Evolutionary conservation across 768 basidiomycete species (phyloP).

Genomic region (Wakefieldia striispora): DNA sequence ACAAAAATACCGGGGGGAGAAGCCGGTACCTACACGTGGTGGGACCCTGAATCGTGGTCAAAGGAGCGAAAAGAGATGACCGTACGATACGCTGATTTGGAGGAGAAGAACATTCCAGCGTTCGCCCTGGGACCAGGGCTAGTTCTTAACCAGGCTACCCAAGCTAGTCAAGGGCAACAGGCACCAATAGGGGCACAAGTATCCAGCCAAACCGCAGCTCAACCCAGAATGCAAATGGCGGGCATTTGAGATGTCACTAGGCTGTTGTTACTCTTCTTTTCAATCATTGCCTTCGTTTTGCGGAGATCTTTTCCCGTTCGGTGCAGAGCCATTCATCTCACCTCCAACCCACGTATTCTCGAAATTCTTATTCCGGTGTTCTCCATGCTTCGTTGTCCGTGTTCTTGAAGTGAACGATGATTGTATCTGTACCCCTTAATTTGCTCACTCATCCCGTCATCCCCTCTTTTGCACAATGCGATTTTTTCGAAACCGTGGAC

Average conservation of each 20-base stretch:
- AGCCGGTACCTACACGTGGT: constrained; percentile 86
- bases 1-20: constrained; percentile 80
- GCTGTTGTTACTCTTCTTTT: background rate
- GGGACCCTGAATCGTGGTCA: constrained; percentile 79
- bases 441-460: constrained; percentile 26
- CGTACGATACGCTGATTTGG: constrained; percentile 69
- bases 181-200: constrained; percentile 32
- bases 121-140: constrained; percentile 54
- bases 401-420: constrained; percentile 36
- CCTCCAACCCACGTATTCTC: constrained; percentile 3
- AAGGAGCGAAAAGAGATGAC: constrained; percentile 79
- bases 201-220: constrained; percentile 24
- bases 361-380: constrained; percentile 21
- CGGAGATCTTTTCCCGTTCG: constrained; percentile 7
- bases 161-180: constrained; percentile 39
- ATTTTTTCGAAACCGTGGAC: constrained; percentile 19
- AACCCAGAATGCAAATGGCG: constrained; percentile 36
- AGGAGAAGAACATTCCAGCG: constrained; percentile 67
- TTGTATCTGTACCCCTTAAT: constrained; percentile 38
- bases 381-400: constrained; percentile 19
- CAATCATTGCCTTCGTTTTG: constrained; percentile 14
- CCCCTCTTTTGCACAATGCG: constrained; percentile 19
- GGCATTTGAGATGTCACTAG: constrained; percentile 28
- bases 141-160: constrained; percentile 35
- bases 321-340: constrained; percentile 1